Percentiles rank a stretch among this genome's conserved stretches.
These are phyloP conservation scores for Tuctoria greenei DNA, from an alignment of 176 grass and related monocot species.

Conservation along the genomic window DNA sequence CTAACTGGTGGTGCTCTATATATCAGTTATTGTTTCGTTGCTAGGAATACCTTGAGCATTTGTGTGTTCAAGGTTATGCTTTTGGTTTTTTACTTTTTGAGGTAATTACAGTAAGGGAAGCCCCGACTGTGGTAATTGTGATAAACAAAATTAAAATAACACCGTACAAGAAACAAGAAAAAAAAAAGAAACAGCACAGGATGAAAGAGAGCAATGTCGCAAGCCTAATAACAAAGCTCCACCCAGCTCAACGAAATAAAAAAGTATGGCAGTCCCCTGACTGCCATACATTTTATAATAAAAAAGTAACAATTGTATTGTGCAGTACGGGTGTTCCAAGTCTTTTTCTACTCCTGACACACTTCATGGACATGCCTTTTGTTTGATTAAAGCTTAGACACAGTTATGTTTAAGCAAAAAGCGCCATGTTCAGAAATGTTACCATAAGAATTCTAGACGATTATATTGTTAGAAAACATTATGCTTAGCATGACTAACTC, in stretches of 20 bases:
- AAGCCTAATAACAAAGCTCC: no score
- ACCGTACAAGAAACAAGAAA: no score
- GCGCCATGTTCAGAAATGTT: neutral
- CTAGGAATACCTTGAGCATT: neutral
- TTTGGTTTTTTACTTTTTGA: no score
- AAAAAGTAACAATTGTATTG: neutral
- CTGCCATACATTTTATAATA: no score
- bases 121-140: no score
- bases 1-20: slow-evolving; percentile 1
- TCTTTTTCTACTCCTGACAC: neutral
- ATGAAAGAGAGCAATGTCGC: no score
- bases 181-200: no score
- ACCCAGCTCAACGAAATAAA: no score
- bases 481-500: slow-evolving; percentile 1
- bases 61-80: neutral
- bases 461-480: slow-evolving; percentile 12
- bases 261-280: no score
- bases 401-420: neutral
- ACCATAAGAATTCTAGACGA: slow-evolving; percentile 1
- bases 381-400: slow-evolving; percentile 7
- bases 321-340: neutral
- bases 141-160: no score
- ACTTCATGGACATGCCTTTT: neutral
- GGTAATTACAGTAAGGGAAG: no score
- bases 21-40: neutral